Evolutionary conservation across 257 asterid species (phyloP).

Genomic region (Nicotiana tomentosiformis): DNA sequence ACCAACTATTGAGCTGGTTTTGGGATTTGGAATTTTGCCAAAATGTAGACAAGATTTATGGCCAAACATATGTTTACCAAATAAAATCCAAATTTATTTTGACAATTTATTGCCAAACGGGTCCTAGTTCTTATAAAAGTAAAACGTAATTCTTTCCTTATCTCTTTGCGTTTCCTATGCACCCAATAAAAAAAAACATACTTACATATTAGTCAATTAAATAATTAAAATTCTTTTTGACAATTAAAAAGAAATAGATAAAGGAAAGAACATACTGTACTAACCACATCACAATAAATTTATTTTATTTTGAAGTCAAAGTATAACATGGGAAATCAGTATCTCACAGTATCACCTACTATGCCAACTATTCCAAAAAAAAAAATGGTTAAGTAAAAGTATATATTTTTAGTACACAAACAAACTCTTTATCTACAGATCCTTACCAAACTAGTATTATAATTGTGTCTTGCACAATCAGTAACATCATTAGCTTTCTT

Average conservation of each 20-base stretch:
- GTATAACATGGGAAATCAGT: not conserved
- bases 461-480: constrained; percentile 24
- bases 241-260: not conserved
- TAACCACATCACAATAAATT: not conserved
- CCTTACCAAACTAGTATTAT: constrained; percentile 14
- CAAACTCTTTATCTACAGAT: not conserved
- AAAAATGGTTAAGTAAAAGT: not conserved
- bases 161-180: too few species aligned
- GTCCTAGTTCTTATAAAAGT: too few species aligned
- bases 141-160: not conserved
- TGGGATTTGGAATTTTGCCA: too few species aligned
- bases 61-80: too few species aligned
- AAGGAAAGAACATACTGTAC: not conserved
- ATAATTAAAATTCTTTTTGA: not conserved
- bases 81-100: too few species aligned
- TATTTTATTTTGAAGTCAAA: not conserved
- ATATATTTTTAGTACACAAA: not conserved
- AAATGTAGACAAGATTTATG: too few species aligned
- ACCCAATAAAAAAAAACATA: not conserved
- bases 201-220: not conserved
- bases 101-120: too few species aligned
- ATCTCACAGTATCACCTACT: not conserved
- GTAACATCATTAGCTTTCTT: constrained; percentile 21
- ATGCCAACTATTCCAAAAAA: not conserved
- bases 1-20: too few species aligned